Percentiles rank a stretch among this genome's conserved stretches.
These are phyloP conservation scores for Microdochium paspali DNA, from an alignment of 2,329 filamentous ascomycete genomes.

Conservation along the genomic window DNA sequence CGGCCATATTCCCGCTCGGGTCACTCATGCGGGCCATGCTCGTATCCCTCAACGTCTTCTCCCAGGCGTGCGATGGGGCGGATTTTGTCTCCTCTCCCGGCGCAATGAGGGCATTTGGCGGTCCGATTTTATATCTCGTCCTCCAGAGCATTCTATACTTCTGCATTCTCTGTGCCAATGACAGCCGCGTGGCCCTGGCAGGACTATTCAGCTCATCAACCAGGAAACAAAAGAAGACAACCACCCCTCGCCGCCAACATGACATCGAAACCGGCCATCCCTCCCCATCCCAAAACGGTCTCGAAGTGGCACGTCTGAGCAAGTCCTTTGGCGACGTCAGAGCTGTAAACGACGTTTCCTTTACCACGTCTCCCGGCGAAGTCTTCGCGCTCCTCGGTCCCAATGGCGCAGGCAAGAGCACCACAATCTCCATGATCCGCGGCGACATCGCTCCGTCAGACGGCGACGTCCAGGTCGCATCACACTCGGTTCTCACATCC, in stretches of 20 bases:
- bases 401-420: conserved; percentile 87
- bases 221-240: conserved; percentile 23
- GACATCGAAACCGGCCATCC: background rate
- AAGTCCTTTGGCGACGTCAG: conserved; percentile 69
- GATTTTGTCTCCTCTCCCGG: conserved; percentile 58
- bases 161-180: conserved; percentile 65
- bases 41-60: conserved; percentile 74
- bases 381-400: conserved; percentile 85
- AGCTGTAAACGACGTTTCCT: conserved; percentile 82
- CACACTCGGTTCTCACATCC: conserved; percentile 62
- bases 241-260: background rate
- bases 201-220: conserved; percentile 22
- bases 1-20: conserved; percentile 65
- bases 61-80: conserved; percentile 60
- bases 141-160: conserved; percentile 66
- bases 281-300: conserved; percentile 30
- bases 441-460: conserved; percentile 71
- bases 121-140: conserved; percentile 75
- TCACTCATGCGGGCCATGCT: conserved; percentile 69
- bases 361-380: conserved; percentile 69
- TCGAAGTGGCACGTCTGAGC: conserved; percentile 70
- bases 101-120: conserved; percentile 66
- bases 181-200: conserved; percentile 49
- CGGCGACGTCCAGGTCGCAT: conserved; percentile 76
- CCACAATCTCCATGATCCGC: conserved; percentile 79